Evolutionary conservation across 2,329 filamentous ascomycete species (phyloP).

Genomic region (Colletotrichum cuscutae): DNA sequence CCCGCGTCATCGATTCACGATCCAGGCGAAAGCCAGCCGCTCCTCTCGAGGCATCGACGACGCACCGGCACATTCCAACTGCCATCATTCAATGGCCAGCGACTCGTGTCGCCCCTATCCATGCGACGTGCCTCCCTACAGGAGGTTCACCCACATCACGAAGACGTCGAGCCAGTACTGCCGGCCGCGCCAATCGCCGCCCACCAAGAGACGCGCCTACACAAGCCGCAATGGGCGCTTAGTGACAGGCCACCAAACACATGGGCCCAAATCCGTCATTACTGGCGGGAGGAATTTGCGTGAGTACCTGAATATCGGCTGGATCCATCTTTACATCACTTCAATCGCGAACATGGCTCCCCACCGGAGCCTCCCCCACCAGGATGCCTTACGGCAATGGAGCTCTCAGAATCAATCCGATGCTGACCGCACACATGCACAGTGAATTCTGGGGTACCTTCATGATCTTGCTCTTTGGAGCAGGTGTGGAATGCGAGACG

Average conservation of each 20-base stretch:
- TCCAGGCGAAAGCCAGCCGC: conserved; percentile 25
- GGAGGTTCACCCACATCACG: conserved; percentile 29
- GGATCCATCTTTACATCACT: not conserved
- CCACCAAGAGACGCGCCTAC: conserved; percentile 28
- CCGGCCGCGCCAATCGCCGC: conserved; percentile 27
- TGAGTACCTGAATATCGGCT: not conserved
- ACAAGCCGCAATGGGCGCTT: conserved; percentile 33
- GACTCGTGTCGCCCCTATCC: conserved; percentile 18
- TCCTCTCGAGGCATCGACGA: conserved; percentile 14
- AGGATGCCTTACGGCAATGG: not conserved
- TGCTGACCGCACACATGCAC: not conserved
- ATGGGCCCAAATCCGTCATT: conserved; percentile 25
- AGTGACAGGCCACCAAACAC: conserved; percentile 26
- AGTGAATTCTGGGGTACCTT: conserved; percentile 33
- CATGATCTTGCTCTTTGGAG: conserved; percentile 31
- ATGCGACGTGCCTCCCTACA: conserved; percentile 26
- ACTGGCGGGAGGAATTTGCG: conserved; percentile 30
- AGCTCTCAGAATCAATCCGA: not conserved
- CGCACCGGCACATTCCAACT: conserved; percentile 16
- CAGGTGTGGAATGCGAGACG: conserved; percentile 31
- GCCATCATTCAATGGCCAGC: not conserved
- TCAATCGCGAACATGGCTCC: not conserved
- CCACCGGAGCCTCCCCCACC: not conserved
- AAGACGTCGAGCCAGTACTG: conserved; percentile 27
- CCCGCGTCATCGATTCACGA: conserved; percentile 26